Evolutionary conservation across 805 yeast species (phyloP), one percentile per base, ranked within the genome.

Genomic region (Zygosaccharomyces kombuchaensis): DNA sequence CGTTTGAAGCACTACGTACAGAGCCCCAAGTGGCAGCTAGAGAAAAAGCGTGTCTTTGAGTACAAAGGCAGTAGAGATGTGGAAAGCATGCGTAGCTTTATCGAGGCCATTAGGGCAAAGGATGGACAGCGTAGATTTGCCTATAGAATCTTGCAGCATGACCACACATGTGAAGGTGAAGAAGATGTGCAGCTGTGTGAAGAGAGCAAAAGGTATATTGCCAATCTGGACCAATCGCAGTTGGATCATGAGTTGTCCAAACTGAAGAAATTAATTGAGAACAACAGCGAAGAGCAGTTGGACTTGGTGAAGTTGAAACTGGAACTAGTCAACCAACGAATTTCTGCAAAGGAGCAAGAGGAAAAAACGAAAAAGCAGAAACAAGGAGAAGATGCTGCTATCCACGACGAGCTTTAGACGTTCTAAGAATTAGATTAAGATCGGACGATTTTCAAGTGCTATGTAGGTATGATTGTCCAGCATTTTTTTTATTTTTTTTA

Each of bases 1-100:
- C 39, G 40, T 22, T 14, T 50, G 6, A 35, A 34, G 25, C 30
- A 30, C 37, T 25, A 42, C 34, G 14, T 50, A 19, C 25, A 37
- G 16, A 45, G 52, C 23, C 58, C 64, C 9, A 45, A 45, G 14
- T 54, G 59, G 58, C 45, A 47, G 23, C 14, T 62, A 47, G 59
- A 55, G 26, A 35, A 57, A 2, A 62, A 68, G 14, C 65, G 75
- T 31, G 79, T 84, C n/a, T 60, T 75, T 26, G 81, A 75, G 45
- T 85, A 71, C 50, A 70, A 71, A 30, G 85, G 88, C 1, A 65
- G 65, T 22, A 68, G 84, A 46, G 75, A 74, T 46, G 56, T 72
- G 9, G 69, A 72, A 8, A 64, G 73, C 13, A 69, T 83, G 22
- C 69, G 75, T 35, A 69, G 69, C 31, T 87, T 81, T 55, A 62